phyloP scores from a whole-genome alignment of 1,284 basidiomycete genomes.

The Cryptococcus deneoformans region DNA sequence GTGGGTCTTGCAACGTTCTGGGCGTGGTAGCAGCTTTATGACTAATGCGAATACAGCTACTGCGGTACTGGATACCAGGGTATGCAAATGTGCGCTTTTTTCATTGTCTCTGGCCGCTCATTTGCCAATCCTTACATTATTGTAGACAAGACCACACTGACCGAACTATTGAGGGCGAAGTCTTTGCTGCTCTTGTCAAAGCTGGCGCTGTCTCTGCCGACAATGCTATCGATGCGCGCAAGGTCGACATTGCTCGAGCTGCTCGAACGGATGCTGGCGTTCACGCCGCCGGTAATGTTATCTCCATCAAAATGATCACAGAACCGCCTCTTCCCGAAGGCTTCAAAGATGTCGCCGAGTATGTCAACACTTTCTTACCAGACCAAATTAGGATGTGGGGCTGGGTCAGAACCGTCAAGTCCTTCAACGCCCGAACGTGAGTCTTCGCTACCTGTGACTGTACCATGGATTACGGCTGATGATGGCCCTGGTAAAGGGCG shows the following conservation, averaged over 20 bases:
- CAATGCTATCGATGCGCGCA: conserved; percentile 87
- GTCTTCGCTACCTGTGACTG: conserved; percentile 36
- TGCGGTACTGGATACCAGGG: conserved; percentile 69
- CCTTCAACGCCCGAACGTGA: conserved; percentile 85
- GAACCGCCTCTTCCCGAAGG: conserved; percentile 67
- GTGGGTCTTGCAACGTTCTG: conserved; percentile 30
- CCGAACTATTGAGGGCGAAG: conserved; percentile 84
- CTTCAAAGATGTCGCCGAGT: conserved; percentile 57
- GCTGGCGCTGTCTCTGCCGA: conserved; percentile 89
- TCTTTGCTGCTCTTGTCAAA: conserved; percentile 84
- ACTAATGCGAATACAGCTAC: conserved; percentile 21
- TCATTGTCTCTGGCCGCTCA: not conserved
- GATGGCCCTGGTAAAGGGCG: conserved; percentile 52
- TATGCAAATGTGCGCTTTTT: conserved; percentile 82
- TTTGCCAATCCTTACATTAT: not conserved
- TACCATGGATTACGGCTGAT: not conserved
- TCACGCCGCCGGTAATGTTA: conserved; percentile 85
- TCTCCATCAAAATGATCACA: conserved; percentile 87
- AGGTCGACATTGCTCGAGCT: conserved; percentile 81
- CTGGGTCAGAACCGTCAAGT: conserved; percentile 81
- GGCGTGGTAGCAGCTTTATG: not conserved
- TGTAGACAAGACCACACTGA: conserved; percentile 49
- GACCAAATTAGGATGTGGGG: conserved; percentile 91
- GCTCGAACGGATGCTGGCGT: conserved; percentile 97
- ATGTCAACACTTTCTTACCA: conserved; percentile 83